These are phyloP conservation scores for Colletotrichum godetiae DNA, from an alignment of 2,329 filamentous ascomycete species.

Conservation along the genomic window DNA sequence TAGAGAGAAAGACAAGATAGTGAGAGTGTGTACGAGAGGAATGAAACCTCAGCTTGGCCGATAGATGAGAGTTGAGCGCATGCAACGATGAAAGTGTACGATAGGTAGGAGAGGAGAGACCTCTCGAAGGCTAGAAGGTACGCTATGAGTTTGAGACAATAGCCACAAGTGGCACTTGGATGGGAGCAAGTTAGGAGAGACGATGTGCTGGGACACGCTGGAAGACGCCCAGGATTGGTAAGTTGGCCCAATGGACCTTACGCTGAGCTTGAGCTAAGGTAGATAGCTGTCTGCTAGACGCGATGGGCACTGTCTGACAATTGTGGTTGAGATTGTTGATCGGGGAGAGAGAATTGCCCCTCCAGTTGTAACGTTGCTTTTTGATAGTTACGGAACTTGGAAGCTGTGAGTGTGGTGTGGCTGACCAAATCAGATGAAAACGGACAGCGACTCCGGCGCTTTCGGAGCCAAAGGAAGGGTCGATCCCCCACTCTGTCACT, in stretches of 20 bases:
- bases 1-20: not conserved
- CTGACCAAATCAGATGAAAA: slow-evolving; percentile 28
- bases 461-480: not conserved
- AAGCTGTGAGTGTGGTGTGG: slow-evolving; percentile 5
- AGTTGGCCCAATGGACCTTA: not conserved
- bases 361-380: slow-evolving; percentile 36
- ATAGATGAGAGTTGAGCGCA: not conserved
- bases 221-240: slow-evolving; percentile 3
- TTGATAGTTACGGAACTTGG: not conserved
- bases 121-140: not conserved
- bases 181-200: not conserved
- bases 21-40: not conserved
- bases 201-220: not conserved
- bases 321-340: not conserved
- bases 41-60: not conserved
- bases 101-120: not conserved
- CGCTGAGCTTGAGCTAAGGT: not conserved
- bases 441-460: slow-evolving; percentile 5
- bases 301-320: not conserved
- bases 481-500: not conserved
- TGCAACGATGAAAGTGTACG: slow-evolving; percentile 25
- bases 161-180: not conserved
- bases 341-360: slow-evolving; percentile 18
- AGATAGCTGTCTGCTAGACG: not conserved
- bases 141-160: not conserved